Percentiles rank a stretch among this genome's conserved stretches.
These are phyloP conservation scores for Suhomyces choctaworum DNA, from an alignment of 1,139 yeast genomes.

Conservation along the genomic window DNA sequence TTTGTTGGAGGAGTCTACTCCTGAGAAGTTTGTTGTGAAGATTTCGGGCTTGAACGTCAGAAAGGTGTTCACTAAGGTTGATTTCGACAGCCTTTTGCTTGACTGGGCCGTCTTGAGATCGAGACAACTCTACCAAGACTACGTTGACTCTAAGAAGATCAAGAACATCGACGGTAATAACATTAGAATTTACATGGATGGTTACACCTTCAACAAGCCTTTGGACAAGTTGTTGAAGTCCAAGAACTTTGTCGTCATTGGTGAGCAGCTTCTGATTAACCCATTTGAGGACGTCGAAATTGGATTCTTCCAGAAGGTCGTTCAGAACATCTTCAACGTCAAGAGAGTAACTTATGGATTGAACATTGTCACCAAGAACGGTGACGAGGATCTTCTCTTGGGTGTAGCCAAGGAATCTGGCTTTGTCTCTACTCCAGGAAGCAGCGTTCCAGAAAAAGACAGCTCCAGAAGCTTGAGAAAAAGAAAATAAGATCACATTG, in stretches of 20 bases:
- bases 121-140: constrained; percentile 38
- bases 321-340: constrained; percentile 41
- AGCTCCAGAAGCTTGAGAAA: constrained; percentile 7
- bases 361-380: constrained; percentile 21
- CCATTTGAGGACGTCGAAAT: constrained; percentile 36
- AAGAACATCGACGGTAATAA: constrained; percentile 29
- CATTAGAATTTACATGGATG: constrained; percentile 39
- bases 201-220: constrained; percentile 53
- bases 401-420: constrained; percentile 17
- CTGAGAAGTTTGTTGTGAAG: constrained; percentile 43
- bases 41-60: constrained; percentile 63
- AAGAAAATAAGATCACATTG: constrained; percentile 11
- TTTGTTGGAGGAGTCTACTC: constrained; percentile 36
- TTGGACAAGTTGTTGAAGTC: constrained; percentile 34
- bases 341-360: constrained; percentile 53
- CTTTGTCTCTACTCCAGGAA: constrained; percentile 6
- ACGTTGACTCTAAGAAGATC: constrained; percentile 24
- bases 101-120: constrained; percentile 60
- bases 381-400: constrained; percentile 15
- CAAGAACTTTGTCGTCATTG: constrained; percentile 29
- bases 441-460: neutral
- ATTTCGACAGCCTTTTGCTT: constrained; percentile 59
- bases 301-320: constrained; percentile 20
- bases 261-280: constrained; percentile 26
- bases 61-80: constrained; percentile 63